phyloP scores from a whole-genome alignment of 2,329 filamentous ascomycete species.

The Fusarium sp. region DNA sequence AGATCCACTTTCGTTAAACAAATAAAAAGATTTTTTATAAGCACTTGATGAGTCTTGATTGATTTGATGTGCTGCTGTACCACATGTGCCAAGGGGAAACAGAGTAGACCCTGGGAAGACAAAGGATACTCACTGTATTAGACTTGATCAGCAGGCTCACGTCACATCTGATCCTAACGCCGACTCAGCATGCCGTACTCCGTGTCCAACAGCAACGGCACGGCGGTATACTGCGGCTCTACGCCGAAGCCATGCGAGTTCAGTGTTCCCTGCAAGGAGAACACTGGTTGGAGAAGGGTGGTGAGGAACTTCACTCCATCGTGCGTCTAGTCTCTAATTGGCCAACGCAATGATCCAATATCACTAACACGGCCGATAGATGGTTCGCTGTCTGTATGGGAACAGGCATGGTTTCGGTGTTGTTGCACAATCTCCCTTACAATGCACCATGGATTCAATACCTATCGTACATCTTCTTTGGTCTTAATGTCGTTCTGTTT shows the following conservation, averaged over 20 bases:
- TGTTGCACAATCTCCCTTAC: slow-evolving; percentile 73
- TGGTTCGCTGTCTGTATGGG: slow-evolving; percentile 76
- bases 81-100: neutral
- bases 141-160: slow-evolving; percentile 32
- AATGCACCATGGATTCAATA: slow-evolving; percentile 69
- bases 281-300: slow-evolving; percentile 59
- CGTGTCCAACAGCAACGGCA: slow-evolving; percentile 15
- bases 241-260: slow-evolving; percentile 28
- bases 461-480: slow-evolving; percentile 71
- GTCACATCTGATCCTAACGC: slow-evolving; percentile 9
- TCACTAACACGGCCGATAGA: slow-evolving; percentile 48
- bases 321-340: slow-evolving; percentile 52
- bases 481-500: slow-evolving; percentile 71
- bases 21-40: neutral
- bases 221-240: slow-evolving; percentile 24
- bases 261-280: slow-evolving; percentile 50
- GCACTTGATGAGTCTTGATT: neutral
- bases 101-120: neutral
- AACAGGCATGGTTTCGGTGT: slow-evolving; percentile 74
- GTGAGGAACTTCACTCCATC: slow-evolving; percentile 68
- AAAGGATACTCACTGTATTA: slow-evolving; percentile 2
- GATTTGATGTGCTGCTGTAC: too few species aligned
- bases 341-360: neutral
- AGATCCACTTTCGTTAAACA: neutral
- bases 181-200: slow-evolving; percentile 37